phyloP scores from a whole-genome alignment of 2,329 filamentous ascomycete species.

The Phialophora expanda region DNA sequence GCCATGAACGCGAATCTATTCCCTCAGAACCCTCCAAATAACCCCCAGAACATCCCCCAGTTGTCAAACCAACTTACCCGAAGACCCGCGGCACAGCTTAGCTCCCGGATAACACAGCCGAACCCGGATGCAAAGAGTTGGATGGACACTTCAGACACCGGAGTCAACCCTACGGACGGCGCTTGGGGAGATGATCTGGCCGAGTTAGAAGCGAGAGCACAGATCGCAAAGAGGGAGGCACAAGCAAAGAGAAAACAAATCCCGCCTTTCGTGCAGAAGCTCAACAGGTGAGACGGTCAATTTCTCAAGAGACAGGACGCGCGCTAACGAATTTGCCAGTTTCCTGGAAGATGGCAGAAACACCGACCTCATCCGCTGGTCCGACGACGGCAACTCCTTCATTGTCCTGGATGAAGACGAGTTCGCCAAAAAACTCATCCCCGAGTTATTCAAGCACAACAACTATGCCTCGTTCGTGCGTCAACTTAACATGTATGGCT shows the following conservation, averaged over 20 bases:
- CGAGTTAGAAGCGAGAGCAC: constrained; percentile 77
- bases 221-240: constrained; percentile 82
- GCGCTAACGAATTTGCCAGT: constrained; percentile 54
- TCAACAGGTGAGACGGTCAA: constrained; percentile 78
- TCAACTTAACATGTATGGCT: constrained; percentile 70
- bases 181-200: constrained; percentile 69
- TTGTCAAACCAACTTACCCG: constrained; percentile 52
- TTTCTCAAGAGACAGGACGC: background rate
- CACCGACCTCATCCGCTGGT: constrained; percentile 95
- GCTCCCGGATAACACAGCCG: constrained; percentile 22
- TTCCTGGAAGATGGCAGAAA: constrained; percentile 94
- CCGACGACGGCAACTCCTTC: constrained; percentile 93
- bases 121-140: constrained; percentile 39
- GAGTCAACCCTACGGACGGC: constrained; percentile 49
- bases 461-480: constrained; percentile 79
- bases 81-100: constrained; percentile 46
- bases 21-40: constrained; percentile 22
- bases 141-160: constrained; percentile 47
- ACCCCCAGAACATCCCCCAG: constrained; percentile 42
- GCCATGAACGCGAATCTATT: constrained; percentile 55
- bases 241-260: constrained; percentile 93
- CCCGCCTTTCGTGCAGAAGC: constrained; percentile 94
- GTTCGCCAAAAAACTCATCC: constrained; percentile 74
- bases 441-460: constrained; percentile 78
- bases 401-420: constrained; percentile 96